Base-by-base conservation (phyloP, 2,329 filamentous ascomycete genomes). In the Atkinsonella hypoxylon region DNA sequence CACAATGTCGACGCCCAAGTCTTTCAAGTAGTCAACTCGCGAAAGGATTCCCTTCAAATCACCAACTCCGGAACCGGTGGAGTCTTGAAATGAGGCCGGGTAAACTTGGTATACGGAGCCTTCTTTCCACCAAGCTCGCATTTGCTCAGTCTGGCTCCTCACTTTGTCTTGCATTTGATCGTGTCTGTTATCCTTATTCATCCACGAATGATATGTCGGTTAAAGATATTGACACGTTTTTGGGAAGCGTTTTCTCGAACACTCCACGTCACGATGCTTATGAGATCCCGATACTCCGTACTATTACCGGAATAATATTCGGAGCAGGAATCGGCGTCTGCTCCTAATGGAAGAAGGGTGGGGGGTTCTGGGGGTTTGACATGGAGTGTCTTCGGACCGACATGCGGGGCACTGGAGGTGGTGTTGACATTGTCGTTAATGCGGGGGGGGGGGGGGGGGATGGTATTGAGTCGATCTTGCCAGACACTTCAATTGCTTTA, bases 101-200 rank as follows among this genome's bases (percentile, higher is more conserved):
- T 81, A 82, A 54, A 82, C 74, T 55, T 82, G 77, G 59, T 82
- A 82, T 20, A 81, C 75, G 10, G 74, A 70, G 47, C 70, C 73
- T 60, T 81, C 76, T 56, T 81, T 80, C 78, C 79, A 82, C 78
- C 78, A 82, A 15, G 61, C 59, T 32, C 61, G 61, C 9, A 55
- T 55, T 48, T 60, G 62, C 36, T 63, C 53, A 26, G 45, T 54
- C 38, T 50, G 44, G 26, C 50, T 54, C 3, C 55, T 55, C 62
- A 65, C 65, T n/a, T 18, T 46, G 12, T 57, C 51, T 17, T n/a
- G 34, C 15, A 32, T 30, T 3, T 32, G 7, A 10, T 8, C 34
- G 17, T 38, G 18, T 15, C 30, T 30, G 10, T 9, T 13, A 34
- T 15, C 9, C 9, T 36, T n/a, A 15, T 10, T 6, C 18, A 26